Evolutionary conservation across 1,139 yeast species (phyloP).

Genomic region (Candida freyschussii): DNA sequence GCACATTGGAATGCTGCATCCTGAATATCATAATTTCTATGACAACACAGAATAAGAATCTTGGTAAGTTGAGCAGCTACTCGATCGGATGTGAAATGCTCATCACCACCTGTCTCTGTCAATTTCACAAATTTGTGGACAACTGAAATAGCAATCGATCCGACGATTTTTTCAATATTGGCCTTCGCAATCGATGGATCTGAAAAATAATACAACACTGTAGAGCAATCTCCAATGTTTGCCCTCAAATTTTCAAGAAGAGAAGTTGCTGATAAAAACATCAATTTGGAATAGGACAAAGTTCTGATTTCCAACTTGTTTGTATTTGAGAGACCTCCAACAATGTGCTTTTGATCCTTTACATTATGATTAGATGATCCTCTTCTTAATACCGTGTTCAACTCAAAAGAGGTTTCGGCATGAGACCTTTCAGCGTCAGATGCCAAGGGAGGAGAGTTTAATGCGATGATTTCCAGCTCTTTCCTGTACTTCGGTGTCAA

Average conservation of each 20-base stretch:
- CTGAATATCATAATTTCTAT: conserved; percentile 71
- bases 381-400: conserved; percentile 85
- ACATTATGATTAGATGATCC: conserved; percentile 84
- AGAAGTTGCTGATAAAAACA: conserved; percentile 82
- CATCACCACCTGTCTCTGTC: conserved; percentile 25
- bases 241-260: conserved; percentile 77
- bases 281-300: conserved; percentile 71
- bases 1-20: conserved; percentile 78
- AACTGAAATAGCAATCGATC: conserved; percentile 57
- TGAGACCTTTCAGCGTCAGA: conserved; percentile 82
- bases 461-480: conserved; percentile 69
- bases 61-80: conserved; percentile 70
- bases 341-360: conserved; percentile 66
- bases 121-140: conserved; percentile 48
- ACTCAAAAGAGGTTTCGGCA: conserved; percentile 86
- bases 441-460: conserved; percentile 87
- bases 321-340: conserved; percentile 28
- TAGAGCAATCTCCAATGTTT: conserved; percentile 75
- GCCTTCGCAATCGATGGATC: conserved; percentile 68
- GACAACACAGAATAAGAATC: conserved; percentile 69
- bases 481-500: conserved; percentile 42
- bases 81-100: conserved; percentile 47
- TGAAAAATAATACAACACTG: conserved; percentile 68
- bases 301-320: conserved; percentile 38
- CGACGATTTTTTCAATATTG: conserved; percentile 68